Evolutionary conservation across 257 asterid genomes (phyloP).

Genomic region (Phtheirospermum japonicum): DNA sequence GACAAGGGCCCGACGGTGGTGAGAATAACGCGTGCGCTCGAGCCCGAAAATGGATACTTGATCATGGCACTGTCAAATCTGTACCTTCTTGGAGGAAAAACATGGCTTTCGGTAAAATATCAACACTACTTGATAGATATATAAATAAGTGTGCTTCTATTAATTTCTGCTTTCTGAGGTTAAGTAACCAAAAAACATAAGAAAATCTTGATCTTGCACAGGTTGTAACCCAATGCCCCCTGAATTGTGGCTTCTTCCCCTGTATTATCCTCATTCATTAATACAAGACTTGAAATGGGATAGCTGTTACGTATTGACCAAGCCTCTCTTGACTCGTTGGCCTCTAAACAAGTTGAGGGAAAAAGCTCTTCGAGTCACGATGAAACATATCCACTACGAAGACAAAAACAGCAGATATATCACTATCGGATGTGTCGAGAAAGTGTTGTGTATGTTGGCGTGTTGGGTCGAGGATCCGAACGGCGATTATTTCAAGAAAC

Average conservation of each 20-base stretch:
- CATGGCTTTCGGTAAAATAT: slow-evolving; percentile 63
- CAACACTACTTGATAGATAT: background rate
- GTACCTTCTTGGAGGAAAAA: slow-evolving; percentile 87
- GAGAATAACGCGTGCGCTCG: slow-evolving; percentile 51
- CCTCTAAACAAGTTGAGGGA: slow-evolving; percentile 59
- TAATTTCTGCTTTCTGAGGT: too few relatives aligned
- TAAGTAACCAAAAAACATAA: background rate
- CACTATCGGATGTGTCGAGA: slow-evolving; percentile 73
- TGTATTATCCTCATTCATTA: slow-evolving; percentile 68
- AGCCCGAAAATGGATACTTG: slow-evolving; percentile 83
- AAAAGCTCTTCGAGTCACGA: too few relatives aligned
- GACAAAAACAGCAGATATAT: slow-evolving; percentile 71
- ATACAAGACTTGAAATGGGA: slow-evolving; percentile 75
- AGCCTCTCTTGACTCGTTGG: slow-evolving; percentile 75
- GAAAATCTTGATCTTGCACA: slow-evolving; percentile 24
- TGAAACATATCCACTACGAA: slow-evolving; percentile 72
- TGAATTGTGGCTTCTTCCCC: slow-evolving; percentile 74
- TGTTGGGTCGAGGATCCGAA: too few relatives aligned
- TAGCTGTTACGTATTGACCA: slow-evolving; percentile 46
- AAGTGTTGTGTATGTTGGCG: too few relatives aligned
- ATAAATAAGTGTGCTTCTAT: too few relatives aligned
- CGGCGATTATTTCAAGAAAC: too few relatives aligned
- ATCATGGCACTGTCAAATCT: slow-evolving; percentile 61
- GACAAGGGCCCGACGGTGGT: too few relatives aligned
- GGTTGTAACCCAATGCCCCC: slow-evolving; percentile 86